phyloP scores from a whole-genome alignment of 805 yeast genomes.

The Cyberlindnera meyerae region DNA sequence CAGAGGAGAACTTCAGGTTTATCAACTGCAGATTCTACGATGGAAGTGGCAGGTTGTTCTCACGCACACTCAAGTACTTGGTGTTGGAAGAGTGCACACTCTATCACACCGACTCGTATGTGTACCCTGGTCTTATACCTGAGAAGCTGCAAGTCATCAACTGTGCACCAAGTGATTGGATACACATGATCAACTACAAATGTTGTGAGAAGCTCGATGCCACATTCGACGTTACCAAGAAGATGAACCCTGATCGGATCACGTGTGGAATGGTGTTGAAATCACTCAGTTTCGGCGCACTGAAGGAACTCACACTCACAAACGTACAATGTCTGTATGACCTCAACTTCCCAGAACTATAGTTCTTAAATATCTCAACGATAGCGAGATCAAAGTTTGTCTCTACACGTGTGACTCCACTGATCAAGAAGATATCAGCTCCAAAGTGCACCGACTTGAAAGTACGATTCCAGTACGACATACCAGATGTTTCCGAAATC shows the following conservation, averaged over 20 bases:
- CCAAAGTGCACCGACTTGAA: conserved; percentile 1
- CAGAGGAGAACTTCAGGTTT: conserved; percentile 2
- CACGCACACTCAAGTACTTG: background rate
- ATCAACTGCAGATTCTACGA: conserved; percentile 2
- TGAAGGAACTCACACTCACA: conserved; percentile 1
- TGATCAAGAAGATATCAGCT: conserved; percentile 2
- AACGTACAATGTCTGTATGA: conserved; percentile 5
- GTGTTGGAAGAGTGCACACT: background rate
- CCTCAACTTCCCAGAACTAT: conserved; percentile 2
- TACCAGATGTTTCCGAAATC: conserved; percentile 1
- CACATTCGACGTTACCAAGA: no score
- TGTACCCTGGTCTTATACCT: no score
- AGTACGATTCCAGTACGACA: background rate
- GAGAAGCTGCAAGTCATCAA: no score
- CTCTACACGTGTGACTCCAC: background rate
- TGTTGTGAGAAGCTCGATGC: no score
- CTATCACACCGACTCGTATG: no score
- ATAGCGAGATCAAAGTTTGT: background rate
- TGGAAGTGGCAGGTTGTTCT: background rate
- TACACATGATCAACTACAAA: no score
- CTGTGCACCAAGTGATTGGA: no score
- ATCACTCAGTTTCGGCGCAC: background rate
- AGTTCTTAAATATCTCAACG: background rate
- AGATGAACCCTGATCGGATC: background rate
- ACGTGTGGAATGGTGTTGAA: conserved; percentile 2